Evolutionary conservation across 208 protist genomes (phyloP).

Genomic region (Sergeia podlipaevii): DNA sequence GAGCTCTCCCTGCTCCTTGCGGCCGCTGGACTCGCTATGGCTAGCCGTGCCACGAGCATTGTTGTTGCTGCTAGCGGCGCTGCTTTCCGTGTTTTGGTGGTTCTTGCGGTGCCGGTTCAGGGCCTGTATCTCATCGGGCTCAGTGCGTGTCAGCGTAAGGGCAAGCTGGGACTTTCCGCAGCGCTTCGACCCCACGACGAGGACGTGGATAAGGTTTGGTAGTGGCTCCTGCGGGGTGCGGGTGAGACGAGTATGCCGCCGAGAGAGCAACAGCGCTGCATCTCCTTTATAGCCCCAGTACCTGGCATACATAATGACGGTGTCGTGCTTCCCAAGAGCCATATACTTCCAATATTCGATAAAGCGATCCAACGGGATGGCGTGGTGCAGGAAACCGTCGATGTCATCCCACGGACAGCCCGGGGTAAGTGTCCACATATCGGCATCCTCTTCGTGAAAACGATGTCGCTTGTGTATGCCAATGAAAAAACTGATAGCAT

Average conservation of each 20-base stretch:
- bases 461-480: conserved; percentile 70
- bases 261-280: conserved; percentile 60
- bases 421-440: conserved; percentile 82
- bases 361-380: conserved; percentile 66
- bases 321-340: conserved; percentile 54
- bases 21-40: not conserved
- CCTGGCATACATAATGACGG: conserved; percentile 78
- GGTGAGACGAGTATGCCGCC: conserved; percentile 36
- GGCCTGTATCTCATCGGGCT: conserved; percentile 3
- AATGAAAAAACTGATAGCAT: conserved; percentile 80
- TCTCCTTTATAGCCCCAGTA: conserved; percentile 88
- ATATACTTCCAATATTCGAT: conserved; percentile 89
- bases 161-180: conserved; percentile 59
- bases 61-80: conserved; percentile 1
- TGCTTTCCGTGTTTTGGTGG: not conserved
- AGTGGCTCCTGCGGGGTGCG: conserved; percentile 38
- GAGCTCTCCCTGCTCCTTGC: conserved; percentile 17
- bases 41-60: not conserved
- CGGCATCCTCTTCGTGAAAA: conserved; percentile 26
- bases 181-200: conserved; percentile 45
- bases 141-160: conserved; percentile 28
- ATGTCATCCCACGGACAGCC: conserved; percentile 77
- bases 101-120: not conserved
- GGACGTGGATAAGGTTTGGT: conserved; percentile 73
- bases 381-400: conserved; percentile 38